These are phyloP conservation scores for Eimeria maxima DNA, from an alignment of 169 alveolate genomes.

Conservation along the genomic window DNA sequence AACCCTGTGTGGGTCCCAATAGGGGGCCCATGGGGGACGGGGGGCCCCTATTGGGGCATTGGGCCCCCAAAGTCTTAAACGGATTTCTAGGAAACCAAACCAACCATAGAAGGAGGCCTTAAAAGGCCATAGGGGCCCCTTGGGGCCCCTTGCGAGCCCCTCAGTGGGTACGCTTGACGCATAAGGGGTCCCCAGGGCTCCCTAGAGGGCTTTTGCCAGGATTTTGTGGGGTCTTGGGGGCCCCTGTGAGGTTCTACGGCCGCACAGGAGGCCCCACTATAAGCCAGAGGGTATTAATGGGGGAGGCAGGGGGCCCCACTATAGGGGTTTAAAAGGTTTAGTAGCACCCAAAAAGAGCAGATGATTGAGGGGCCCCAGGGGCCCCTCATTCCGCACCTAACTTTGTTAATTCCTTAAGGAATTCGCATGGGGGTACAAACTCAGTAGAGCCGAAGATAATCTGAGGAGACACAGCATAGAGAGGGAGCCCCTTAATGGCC, in stretches of 20 bases:
- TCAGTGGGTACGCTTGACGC: too few species aligned
- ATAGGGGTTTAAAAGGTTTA: not conserved
- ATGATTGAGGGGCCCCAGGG: not conserved
- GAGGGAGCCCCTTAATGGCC: not conserved
- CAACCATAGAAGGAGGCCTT: too few species aligned
- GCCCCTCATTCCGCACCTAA: slow-evolving; percentile 67
- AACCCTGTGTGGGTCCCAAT: too few species aligned
- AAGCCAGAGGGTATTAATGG: not conserved
- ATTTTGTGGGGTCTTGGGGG: too few species aligned
- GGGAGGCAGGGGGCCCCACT: not conserved
- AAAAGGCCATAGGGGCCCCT: too few species aligned
- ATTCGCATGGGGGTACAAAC: slow-evolving; percentile 85
- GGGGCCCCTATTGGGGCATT: too few species aligned
- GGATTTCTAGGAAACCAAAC: too few species aligned
- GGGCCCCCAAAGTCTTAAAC: too few species aligned
- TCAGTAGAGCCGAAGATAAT: slow-evolving; percentile 87
- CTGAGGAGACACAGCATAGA: slow-evolving; percentile 25
- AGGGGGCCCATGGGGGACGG: too few species aligned
- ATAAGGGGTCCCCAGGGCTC: not conserved
- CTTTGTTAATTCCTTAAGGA: slow-evolving; percentile 83
- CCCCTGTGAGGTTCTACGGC: not conserved
- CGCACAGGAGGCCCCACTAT: not conserved
- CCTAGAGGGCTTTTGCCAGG: not conserved
- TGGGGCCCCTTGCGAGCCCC: too few species aligned
- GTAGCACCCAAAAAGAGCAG: not conserved